Percentiles rank a stretch among this genome's conserved stretches.
These are phyloP conservation scores for Zymoseptoria crescenta DNA, from an alignment of 2,329 filamentous ascomycete species.

Conservation along the genomic window DNA sequence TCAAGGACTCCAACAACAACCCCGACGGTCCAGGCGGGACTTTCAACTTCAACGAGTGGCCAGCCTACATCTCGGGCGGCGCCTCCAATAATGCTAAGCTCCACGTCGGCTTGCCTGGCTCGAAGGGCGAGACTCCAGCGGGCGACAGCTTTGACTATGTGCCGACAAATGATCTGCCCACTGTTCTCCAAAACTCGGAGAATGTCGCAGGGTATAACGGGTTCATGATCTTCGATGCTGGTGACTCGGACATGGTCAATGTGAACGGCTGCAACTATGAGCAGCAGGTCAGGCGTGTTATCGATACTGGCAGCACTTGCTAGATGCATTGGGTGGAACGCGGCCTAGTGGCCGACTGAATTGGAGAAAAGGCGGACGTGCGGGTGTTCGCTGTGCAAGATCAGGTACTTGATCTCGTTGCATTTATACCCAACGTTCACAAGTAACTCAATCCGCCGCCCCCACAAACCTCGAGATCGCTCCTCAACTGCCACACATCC, in stretches of 20 bases:
- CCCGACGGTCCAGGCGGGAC: no score
- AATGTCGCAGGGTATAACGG: constrained; percentile 41
- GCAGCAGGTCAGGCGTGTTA: constrained; percentile 38
- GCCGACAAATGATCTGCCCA: constrained; percentile 35
- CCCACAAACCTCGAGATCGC: constrained; percentile 58
- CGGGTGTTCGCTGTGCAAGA: not conserved
- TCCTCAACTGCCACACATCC: constrained; percentile 58
- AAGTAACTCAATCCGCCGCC: constrained; percentile 54
- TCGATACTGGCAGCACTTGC: constrained; percentile 16
- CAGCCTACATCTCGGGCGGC: constrained; percentile 3
- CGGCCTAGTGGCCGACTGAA: no score
- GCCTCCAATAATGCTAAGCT: constrained; percentile 38
- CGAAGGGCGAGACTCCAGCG: constrained; percentile 8
- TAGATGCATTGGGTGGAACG: no score
- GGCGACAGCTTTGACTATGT: constrained; percentile 34
- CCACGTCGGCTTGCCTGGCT: constrained; percentile 40
- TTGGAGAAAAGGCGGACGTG: no score
- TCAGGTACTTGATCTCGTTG: not conserved
- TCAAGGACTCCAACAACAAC: constrained; percentile 20
- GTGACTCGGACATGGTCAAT: constrained; percentile 36
- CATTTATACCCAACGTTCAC: constrained; percentile 2
- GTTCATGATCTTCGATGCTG: constrained; percentile 51
- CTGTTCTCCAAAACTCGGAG: constrained; percentile 35
- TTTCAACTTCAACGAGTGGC: constrained; percentile 37
- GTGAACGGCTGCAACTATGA: constrained; percentile 36